Evolutionary conservation across 176 grass and related monocot genomes (phyloP).

Genomic region (Oryza australiensis): DNA sequence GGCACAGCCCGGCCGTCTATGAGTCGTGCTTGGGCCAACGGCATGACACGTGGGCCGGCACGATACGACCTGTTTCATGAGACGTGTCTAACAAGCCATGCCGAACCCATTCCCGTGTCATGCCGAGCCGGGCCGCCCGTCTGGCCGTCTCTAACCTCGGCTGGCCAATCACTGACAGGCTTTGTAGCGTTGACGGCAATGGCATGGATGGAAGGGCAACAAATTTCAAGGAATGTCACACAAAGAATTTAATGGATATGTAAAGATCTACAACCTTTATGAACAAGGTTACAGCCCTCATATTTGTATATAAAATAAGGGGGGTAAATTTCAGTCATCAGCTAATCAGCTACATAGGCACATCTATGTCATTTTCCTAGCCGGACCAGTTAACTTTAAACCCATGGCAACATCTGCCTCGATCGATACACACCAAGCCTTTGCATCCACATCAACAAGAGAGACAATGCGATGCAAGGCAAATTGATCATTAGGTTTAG

Average conservation of each 20-base stretch:
- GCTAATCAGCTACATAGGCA: conserved; percentile 26
- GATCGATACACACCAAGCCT: conserved; percentile 22
- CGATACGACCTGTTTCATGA: no score
- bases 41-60: no score
- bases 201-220: neutral
- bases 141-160: no score
- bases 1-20: no score
- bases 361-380: conserved; percentile 41
- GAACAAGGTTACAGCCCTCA: conserved; percentile 12
- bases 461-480: neutral
- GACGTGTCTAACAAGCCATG: no score
- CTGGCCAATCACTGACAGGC: neutral
- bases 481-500: neutral
- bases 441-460: neutral
- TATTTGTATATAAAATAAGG: neutral
- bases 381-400: neutral
- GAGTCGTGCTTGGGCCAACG: no score
- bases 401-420: neutral
- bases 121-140: no score
- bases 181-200: neutral
- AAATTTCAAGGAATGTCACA: neutral
- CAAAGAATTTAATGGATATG: neutral
- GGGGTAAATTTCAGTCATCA: conserved; percentile 13
- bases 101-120: no score
- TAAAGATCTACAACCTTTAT: conserved; percentile 1